These are phyloP conservation scores for Panus rudis DNA, from an alignment of 768 basidiomycete species.

Conservation along the genomic window DNA sequence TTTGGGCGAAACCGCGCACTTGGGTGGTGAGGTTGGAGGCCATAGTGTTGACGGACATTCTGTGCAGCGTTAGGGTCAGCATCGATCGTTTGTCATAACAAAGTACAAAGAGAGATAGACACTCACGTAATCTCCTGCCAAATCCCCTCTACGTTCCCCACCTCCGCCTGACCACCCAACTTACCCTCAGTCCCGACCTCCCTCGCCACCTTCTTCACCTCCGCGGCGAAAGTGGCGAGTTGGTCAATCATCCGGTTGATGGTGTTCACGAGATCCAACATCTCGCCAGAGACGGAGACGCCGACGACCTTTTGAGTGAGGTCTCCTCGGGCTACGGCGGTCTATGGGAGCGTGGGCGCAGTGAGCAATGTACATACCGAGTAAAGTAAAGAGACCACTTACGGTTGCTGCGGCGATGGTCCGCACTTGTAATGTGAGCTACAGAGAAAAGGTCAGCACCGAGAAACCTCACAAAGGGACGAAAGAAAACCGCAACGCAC, in stretches of 20 bases:
- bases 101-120: slow-evolving; percentile 9
- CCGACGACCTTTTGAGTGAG: slow-evolving; percentile 90
- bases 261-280: slow-evolving; percentile 91
- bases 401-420: slow-evolving; percentile 91
- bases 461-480: neutral
- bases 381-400: slow-evolving; percentile 23
- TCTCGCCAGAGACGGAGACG: slow-evolving; percentile 91
- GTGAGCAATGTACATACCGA: slow-evolving; percentile 2
- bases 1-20: slow-evolving; percentile 98
- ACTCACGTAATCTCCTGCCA: slow-evolving; percentile 98
- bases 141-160: slow-evolving; percentile 93
- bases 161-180: slow-evolving; percentile 94
- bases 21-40: slow-evolving; percentile 94
- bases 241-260: slow-evolving; percentile 87
- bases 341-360: slow-evolving; percentile 32
- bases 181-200: slow-evolving; percentile 99
- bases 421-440: slow-evolving; percentile 90
- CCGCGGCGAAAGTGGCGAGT: slow-evolving; percentile 61
- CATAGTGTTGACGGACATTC: slow-evolving; percentile 97
- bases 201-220: slow-evolving; percentile 91
- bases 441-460: slow-evolving; percentile 6
- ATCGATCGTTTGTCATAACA: neutral
- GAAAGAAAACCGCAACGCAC: slow-evolving; percentile 34
- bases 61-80: slow-evolving; percentile 22
- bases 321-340: slow-evolving; percentile 91